These are phyloP conservation scores for Colletotrichum horii DNA, from an alignment of 2,329 filamentous ascomycete species.

Conservation along the genomic window DNA sequence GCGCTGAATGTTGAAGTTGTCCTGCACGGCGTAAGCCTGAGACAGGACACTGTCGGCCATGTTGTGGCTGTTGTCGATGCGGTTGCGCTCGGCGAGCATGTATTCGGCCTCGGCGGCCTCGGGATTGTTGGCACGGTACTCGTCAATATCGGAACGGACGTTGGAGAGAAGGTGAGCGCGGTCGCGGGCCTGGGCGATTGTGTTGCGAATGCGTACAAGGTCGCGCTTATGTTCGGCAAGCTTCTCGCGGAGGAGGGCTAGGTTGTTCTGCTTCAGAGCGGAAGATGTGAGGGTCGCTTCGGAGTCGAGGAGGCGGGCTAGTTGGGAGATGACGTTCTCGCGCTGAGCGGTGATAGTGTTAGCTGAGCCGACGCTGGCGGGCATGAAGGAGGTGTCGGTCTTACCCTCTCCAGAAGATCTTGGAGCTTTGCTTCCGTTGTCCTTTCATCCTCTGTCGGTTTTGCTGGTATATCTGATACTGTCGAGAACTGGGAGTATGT, in stretches of 20 bases:
- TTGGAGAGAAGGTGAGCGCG: slow-evolving; percentile 89
- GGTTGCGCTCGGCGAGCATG: slow-evolving; percentile 88
- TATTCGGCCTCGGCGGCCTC: slow-evolving; percentile 90
- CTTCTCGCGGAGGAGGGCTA: slow-evolving; percentile 89
- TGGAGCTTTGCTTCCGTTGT: slow-evolving; percentile 81
- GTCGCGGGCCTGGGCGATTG: slow-evolving; percentile 80
- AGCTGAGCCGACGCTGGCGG: background rate
- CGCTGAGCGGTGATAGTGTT: slow-evolving; percentile 59
- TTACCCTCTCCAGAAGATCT: slow-evolving; percentile 82
- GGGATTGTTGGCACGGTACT: slow-evolving; percentile 83
- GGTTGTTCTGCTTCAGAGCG: slow-evolving; percentile 95
- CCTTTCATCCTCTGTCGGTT: slow-evolving; percentile 84
- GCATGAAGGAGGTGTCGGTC: background rate
- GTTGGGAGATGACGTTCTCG: slow-evolving; percentile 80
- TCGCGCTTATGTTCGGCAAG: slow-evolving; percentile 87
- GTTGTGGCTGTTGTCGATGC: slow-evolving; percentile 88
- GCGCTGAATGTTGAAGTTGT: slow-evolving; percentile 85
- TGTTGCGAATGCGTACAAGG: slow-evolving; percentile 73
- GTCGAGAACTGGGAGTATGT: slow-evolving; percentile 91
- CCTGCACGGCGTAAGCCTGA: slow-evolving; percentile 96
- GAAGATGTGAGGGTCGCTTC: slow-evolving; percentile 87
- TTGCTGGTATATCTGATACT: slow-evolving; percentile 77
- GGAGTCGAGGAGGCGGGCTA: slow-evolving; percentile 89
- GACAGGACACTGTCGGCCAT: slow-evolving; percentile 90
- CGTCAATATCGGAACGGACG: slow-evolving; percentile 89